These are phyloP conservation scores for Russula ochroleuca DNA, from an alignment of 768 basidiomycete species.

Conservation along the genomic window DNA sequence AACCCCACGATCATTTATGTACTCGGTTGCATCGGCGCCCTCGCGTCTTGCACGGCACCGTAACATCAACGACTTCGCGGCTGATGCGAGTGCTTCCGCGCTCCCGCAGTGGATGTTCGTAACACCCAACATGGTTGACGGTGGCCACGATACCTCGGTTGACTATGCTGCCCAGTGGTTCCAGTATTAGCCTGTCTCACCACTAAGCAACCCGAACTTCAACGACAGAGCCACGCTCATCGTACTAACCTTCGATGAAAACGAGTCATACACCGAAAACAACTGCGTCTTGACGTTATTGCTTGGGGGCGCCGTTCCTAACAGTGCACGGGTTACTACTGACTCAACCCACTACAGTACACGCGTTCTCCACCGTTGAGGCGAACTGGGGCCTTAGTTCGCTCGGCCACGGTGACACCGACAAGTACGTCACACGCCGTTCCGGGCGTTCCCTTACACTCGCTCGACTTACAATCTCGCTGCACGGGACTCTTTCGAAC, in stretches of 20 bases:
- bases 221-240: constrained; percentile 54
- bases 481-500: constrained; percentile 39
- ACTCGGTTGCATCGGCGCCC: constrained; percentile 45
- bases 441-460: not conserved
- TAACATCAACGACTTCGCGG: constrained; percentile 60
- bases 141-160: constrained; percentile 57
- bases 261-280: constrained; percentile 38
- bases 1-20: constrained; percentile 49
- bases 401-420: constrained; percentile 55
- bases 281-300: constrained; percentile 48
- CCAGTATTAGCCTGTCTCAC: constrained; percentile 46
- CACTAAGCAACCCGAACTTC: constrained; percentile 49
- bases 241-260: constrained; percentile 62
- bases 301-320: constrained; percentile 46
- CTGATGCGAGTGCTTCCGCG: constrained; percentile 46
- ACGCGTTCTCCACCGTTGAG: constrained; percentile 56
- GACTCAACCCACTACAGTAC: constrained; percentile 60
- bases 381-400: constrained; percentile 59
- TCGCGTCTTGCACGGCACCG: constrained; percentile 44
- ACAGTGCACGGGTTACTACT: constrained; percentile 39
- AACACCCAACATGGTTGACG: constrained; percentile 57
- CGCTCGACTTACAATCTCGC: not conserved
- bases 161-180: constrained; percentile 47
- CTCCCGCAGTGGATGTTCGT: constrained; percentile 60
- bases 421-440: constrained; percentile 37